Base-by-base conservation (phyloP, 257 asterid species). In the Plantago ovata region DNA sequence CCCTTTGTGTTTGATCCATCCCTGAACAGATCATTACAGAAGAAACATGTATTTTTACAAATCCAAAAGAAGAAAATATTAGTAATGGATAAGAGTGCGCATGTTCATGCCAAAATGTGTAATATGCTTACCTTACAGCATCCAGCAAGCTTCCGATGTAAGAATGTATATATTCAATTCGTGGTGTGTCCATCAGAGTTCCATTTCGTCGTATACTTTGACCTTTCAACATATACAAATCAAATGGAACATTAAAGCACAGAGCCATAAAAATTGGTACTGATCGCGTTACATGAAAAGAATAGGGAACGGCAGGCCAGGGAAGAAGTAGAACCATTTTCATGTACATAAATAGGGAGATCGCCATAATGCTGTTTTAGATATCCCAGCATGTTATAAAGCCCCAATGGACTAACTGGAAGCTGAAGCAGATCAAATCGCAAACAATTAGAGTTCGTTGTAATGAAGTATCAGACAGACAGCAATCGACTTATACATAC, bases 281-380 rank as follows among this genome's bases (percentile, higher is more conserved):
- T 10, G 18, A 9, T 9, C 33, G 33, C 9, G 22, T 47, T 49
- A 4, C 10, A 18, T 43, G 33, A 52, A 62, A 49, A 58, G 51
- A 38, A 43, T 46, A 63, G 15, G 22, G 19, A 68, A 71, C 73
- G 43, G 18, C 21, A 41, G n/a, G 60, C 53, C 51, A 67, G 33
- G 47, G 49, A 43, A 47, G 54, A 53, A 60, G 58, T 63, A 16
- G 38, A 33, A 77, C 84, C 82, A 47, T 76, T 79, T 73, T 79
- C 82, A 19, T 79, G 79, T 61, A 83, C 32, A 61, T 75, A 77
- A 43, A 75, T 36, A 13, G 76, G 72, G 24, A 70, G 82, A 54
- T 82, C 75, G 53, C 76, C 82, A 52, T 72, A 80, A 58, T 49
- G 69, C 45, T 70, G 73, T 58, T 77, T 83, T 45, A 71, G 19